Evolutionary conservation across 768 basidiomycete species (phyloP), one percentile per base, ranked within the genome.

Genomic region (Paxillus ammoniavirescens): DNA sequence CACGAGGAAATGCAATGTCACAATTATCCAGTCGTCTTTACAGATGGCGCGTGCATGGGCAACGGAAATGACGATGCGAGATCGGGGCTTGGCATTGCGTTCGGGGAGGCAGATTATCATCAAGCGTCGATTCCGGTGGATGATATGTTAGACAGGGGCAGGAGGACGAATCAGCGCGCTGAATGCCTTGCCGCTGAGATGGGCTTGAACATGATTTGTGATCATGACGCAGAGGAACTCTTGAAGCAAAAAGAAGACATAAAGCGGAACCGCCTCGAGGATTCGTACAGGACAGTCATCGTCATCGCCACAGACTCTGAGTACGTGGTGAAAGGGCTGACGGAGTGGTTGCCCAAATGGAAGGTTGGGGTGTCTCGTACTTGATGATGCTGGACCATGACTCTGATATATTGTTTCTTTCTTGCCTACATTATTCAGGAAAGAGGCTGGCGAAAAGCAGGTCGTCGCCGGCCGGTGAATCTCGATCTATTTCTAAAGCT

Each of bases 301-400:
- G 50, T 71, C 26, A 47, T 72, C 52, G 61, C 62, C 2, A 62
- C 68, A 2, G 69, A 73, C 52, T 71, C 72, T 4, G 65, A 70
- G 48, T 73, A 73, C 36, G 66, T 72, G 0, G 65, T 66, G 17
- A 68, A 70, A 40, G 72, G 69, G 10, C 66, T 72, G 33, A 67
- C 67, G 1, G 65, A 72, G 52, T 72, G 71, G 69, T 41, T 70
- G 9, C 67, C 67, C 5, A 28, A 10, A 13, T 73, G 71, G 71
- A 65, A 64, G 63, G 70, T 70, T 14, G 26, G 28, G 10, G 10
- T 43, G 33, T 28, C 35, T 14, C 5, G 12, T 35, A 35, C 13
- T 35, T 14, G n/a, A 10, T 40, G n/a, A 18, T 40, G 7, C n/a
- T 14, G 37, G 15, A 40, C 38, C n/a, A 8, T 18, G 14, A n/a